Evolutionary conservation across 345 rosid genomes (phyloP).

Genomic region (Euphorbia tirucalli): DNA sequence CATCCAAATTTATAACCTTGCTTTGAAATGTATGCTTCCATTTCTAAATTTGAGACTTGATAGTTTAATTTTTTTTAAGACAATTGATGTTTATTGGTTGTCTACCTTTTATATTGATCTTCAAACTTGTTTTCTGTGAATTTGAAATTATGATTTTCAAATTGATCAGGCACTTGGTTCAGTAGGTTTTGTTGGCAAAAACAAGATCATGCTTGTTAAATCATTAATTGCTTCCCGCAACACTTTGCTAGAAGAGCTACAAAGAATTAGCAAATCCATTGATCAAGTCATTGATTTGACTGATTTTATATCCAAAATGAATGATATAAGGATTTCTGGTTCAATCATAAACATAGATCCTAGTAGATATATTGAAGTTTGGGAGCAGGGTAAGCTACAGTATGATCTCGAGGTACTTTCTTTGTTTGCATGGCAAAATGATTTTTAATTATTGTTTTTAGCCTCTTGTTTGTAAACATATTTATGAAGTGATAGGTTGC

Average conservation of each 20-base stretch:
- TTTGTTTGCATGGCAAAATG: constrained; percentile 29
- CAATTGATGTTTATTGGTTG: not conserved
- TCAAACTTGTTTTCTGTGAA: constrained; percentile 6
- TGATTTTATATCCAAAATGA: constrained; percentile 50
- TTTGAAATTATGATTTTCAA: constrained; percentile 24
- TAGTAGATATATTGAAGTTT: constrained; percentile 35
- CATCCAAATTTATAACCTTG: not conserved
- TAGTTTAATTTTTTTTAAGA: not conserved
- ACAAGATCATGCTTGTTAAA: constrained; percentile 52
- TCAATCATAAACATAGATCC: constrained; percentile 37
- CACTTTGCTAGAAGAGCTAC: constrained; percentile 58
- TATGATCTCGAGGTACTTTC: constrained; percentile 76
- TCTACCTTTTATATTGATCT: constrained; percentile 7
- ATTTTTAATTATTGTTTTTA: constrained; percentile 12
- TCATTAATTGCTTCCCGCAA: constrained; percentile 66
- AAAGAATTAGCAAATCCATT: constrained; percentile 59
- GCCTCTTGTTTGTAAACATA: constrained; percentile 22
- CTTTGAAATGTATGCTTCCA: not conserved
- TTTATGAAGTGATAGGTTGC: constrained; percentile 40
- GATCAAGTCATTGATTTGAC: constrained; percentile 48
- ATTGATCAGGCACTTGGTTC: constrained; percentile 50
- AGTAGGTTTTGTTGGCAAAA: constrained; percentile 42
- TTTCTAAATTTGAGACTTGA: not conserved
- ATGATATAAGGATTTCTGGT: constrained; percentile 40
- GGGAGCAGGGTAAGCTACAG: constrained; percentile 61